Base-by-base conservation (phyloP, 1,284 basidiomycete species). In the Polyporus tsugae region DNA sequence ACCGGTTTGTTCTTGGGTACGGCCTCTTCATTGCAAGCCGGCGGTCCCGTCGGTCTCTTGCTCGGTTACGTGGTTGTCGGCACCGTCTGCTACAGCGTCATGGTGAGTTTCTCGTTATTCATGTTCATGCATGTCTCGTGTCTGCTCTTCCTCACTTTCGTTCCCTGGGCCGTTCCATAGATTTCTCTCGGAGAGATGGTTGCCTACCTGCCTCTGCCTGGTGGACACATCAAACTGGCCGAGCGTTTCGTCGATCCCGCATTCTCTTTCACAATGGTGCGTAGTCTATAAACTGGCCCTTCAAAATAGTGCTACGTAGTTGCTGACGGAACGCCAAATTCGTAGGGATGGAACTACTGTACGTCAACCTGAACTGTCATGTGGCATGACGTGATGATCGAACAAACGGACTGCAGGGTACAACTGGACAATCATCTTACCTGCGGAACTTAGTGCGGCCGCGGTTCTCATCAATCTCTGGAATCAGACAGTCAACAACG, bases 1-100 rank as follows among this genome's bases (percentile, higher is more conserved):
- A 93, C 91, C 65, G 87, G 89, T 72, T 81, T 91, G 35, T 90
- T 90, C 79, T 79, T 92, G 70, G 91, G 91, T 63, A 92, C 90
- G 11, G 90, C 87, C 3, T 84, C 68, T 60, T 80, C 89, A 35
- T 79, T 92, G 22, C 74, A 70, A 35, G 77, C 85, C 68, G 90
- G 89, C 65, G 91, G 90, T 36, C 91, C 79, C 17, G 72, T 81
- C 78, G 90, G 91, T 78, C 84, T 93, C 35, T 75, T 91, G 7
- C 84, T 94, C 1, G 91, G 92, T 44, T 92, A 90, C 71, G 70
- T 81, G 0, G 68, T 78, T 9, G 85, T 93, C 78, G 91, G 92
- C 17, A 81, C 86, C 4, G 86, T 93, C 65, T 91, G 89, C 68
- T 91, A 88, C 69, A 75, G 76, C 49, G 79, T 81, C 62, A 82